Evolutionary conservation across 108 stramenopile species (phyloP).

Genomic region (Discostella stelligeroides): DNA sequence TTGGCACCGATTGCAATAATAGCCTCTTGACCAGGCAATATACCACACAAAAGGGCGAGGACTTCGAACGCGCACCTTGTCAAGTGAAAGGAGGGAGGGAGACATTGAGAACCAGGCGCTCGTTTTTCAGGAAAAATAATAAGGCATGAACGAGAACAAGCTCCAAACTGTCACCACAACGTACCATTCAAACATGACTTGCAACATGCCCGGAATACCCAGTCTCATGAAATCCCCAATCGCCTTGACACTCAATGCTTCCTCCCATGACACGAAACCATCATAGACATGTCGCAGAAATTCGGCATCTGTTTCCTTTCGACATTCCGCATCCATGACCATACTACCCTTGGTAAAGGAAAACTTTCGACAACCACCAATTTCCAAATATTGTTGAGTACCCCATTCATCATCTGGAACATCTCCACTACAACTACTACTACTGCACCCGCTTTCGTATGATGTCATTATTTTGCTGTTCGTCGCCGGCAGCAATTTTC

Average conservation of each 20-base stretch:
- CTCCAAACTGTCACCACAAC: no score
- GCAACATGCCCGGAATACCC: constrained; percentile 53
- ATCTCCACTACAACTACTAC: background rate
- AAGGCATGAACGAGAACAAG: no score
- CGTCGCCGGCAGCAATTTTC: no score
- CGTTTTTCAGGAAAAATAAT: no score
- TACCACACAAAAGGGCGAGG: constrained; percentile 47
- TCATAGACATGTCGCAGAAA: constrained; percentile 40
- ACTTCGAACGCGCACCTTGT: constrained; percentile 44
- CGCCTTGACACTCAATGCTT: constrained; percentile 31
- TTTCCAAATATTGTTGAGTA: constrained; percentile 8
- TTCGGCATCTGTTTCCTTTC: constrained; percentile 22
- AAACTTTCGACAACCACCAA: background rate
- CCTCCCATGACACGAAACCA: constrained; percentile 34
- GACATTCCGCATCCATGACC: background rate
- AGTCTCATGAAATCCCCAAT: constrained; percentile 38
- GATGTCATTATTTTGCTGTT: no score
- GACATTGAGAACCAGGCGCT: no score
- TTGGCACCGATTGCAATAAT: constrained; percentile 51
- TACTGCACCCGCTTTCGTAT: background rate
- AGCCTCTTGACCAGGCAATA: constrained; percentile 40
- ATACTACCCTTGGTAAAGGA: background rate
- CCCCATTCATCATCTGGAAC: background rate
- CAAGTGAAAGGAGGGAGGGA: background rate
- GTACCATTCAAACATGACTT: constrained; percentile 54